Base-by-base conservation (phyloP, 345 rosid genomes). In the Lepidium didymum region DNA sequence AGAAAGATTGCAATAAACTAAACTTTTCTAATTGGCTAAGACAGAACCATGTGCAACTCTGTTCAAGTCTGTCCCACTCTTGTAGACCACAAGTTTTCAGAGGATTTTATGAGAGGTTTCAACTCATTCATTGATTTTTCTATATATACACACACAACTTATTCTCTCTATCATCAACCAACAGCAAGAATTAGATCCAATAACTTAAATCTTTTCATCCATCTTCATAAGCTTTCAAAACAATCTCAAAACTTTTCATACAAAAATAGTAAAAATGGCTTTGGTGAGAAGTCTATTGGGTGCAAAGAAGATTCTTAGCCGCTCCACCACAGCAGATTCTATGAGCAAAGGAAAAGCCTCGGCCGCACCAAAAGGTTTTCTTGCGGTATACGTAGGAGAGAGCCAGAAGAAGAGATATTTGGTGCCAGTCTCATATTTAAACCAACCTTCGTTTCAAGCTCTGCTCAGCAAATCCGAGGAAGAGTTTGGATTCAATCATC, bases 131-230 rank as follows among this genome's bases (percentile, higher is more conserved):
- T 45, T 44, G 41, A 44, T 54, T 9, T 33, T 12, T 53, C 55
- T 70, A 62, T 70, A 72, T 69, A 69, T 35, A 50, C 13, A 19
- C 56, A 36, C 71, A 35, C 35, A 0, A 45, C 0, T 3, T 51
- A 43, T 16, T 36, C 0, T 52, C 67, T 67, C n/a, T 42, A 43
- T 53, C 73, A 60, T 67, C 69, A 67, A 67, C 18, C 69, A 53
- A 36, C 56, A 74, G 45, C 50, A 52, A 65, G 23, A 40, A 65
- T 21, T 4, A 1, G 0, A 47, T 74, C 64, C 5, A 60, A 15
- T 42, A 57, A 38, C 61, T 58, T 42, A 0, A 29, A 33, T 51
- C n/a, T 64, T 40, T 56, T 49, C 54, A 65, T 33, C 46, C 64
- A 57, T 72, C 60, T 65, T 57, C 31, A 38, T 0, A 47, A 62